Percentiles rank a stretch among this genome's conserved stretches.
phyloP scores from a whole-genome alignment of 192 early-diverging fungal species.

The Spinellus fusiger region DNA sequence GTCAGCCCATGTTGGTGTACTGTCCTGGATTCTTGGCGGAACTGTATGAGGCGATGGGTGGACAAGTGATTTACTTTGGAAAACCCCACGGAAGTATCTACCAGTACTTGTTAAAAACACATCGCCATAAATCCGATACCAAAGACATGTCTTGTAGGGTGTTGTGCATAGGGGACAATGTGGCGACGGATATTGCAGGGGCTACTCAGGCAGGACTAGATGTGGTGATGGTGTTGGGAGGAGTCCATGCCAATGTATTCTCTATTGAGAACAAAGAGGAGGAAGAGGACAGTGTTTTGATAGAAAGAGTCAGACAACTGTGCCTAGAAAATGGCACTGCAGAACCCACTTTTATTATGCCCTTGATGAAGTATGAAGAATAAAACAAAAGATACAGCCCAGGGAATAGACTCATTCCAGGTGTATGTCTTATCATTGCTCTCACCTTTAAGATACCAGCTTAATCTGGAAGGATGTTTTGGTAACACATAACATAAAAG shows the following conservation, averaged over 20 bases:
- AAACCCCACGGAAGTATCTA: conserved; percentile 28
- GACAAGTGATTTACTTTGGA: conserved; percentile 27
- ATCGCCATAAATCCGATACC: background rate
- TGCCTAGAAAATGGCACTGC: conserved; percentile 9
- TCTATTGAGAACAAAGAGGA: background rate
- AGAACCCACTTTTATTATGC: conserved; percentile 23
- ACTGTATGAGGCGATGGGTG: conserved; percentile 24
- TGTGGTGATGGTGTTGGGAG: conserved; percentile 19
- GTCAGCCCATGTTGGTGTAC: background rate
- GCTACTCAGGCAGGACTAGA: conserved; percentile 19
- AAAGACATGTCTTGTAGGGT: background rate
- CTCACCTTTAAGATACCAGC: background rate
- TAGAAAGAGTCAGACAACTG: background rate
- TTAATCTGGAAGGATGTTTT: background rate
- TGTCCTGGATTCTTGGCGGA: conserved; percentile 23
- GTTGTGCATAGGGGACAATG: conserved; percentile 24
- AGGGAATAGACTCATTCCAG: no score
- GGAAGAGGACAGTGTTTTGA: conserved; percentile 2
- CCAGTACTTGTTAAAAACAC: conserved; percentile 9
- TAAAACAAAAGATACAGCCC: background rate
- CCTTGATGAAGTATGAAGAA: conserved; percentile 8
- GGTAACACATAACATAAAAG: background rate
- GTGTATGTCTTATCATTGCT: no score
- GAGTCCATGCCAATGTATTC: conserved; percentile 15
- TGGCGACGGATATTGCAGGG: conserved; percentile 24